Conservation (phyloP, 805 yeast genomes). For the Phaffomyces opuntiae region DNA sequence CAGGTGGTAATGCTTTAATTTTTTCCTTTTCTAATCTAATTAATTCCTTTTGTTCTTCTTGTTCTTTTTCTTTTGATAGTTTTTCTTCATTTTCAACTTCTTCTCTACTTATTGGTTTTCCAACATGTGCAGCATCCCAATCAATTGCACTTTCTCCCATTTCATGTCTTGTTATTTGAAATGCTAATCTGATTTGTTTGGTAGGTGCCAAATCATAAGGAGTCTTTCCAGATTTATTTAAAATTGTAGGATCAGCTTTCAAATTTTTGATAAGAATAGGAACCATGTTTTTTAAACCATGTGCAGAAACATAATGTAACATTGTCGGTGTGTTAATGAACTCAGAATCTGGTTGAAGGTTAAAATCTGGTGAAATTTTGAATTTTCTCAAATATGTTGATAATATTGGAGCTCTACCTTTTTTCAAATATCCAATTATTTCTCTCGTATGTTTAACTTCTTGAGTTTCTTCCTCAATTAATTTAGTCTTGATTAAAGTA, state of each 20-base stretch:
- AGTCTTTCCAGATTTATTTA: slow-evolving; percentile 49
- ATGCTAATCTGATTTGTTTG: slow-evolving; percentile 40
- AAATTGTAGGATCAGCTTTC: slow-evolving; percentile 62
- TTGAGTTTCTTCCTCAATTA: slow-evolving; percentile 21
- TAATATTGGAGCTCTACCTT: slow-evolving; percentile 71
- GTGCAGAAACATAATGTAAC: slow-evolving; percentile 69
- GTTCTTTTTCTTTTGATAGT: slow-evolving; percentile 30
- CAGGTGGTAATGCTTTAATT: slow-evolving; percentile 28
- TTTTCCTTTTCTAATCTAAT: slow-evolving; percentile 40
- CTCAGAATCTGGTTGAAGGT: slow-evolving; percentile 46
- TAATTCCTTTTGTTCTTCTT: slow-evolving; percentile 31
- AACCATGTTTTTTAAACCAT: slow-evolving; percentile 63
- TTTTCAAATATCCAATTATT: slow-evolving; percentile 51
- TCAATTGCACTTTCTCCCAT: slow-evolving; percentile 66
- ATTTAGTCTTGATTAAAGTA: slow-evolving; percentile 19
- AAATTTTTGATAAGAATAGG: slow-evolving; percentile 49
- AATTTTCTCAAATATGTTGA: slow-evolving; percentile 54
- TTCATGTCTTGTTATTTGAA: slow-evolving; percentile 59
- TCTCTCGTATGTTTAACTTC: slow-evolving; percentile 52
- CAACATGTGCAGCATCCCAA: slow-evolving; percentile 67
- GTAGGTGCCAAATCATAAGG: slow-evolving; percentile 61
- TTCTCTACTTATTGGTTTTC: slow-evolving; percentile 48
- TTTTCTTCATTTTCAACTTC: slow-evolving; percentile 39
- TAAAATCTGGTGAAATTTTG: slow-evolving; percentile 44
- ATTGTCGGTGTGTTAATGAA: slow-evolving; percentile 60